Base-by-base conservation (phyloP, 768 basidiomycete genomes). In the Amanita rimosa region DNA sequence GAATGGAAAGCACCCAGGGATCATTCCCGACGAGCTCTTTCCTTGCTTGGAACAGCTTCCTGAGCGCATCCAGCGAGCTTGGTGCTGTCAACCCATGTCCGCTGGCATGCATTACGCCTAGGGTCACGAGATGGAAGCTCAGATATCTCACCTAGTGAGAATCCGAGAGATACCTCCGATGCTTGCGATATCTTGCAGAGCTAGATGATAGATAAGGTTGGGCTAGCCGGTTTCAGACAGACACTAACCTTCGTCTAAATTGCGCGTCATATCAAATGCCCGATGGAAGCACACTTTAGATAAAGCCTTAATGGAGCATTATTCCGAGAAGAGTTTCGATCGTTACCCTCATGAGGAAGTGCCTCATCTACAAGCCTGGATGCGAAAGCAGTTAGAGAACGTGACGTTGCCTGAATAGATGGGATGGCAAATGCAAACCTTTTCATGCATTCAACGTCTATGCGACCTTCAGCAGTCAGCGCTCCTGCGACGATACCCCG, bases 81-180 rank as follows among this genome's bases (percentile, higher is more conserved):
- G 60, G 60, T 3, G 68, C 78, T 6, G 67, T 64, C 41, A 53
- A 62, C 26, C 67, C 67, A 48, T 76, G 77, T 8, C 84, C 84
- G 59, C 84, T 82, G 45, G 19, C 17, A 45, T 10, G 24, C 22
- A 46, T 36, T 48, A 45, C 33, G 21, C 7, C 4, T 19, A 2
- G 26, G 29, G 1, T 37, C 22, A 17, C 16, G 26, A 29, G 14
- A 7, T 44, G 11, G 31, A 38, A 21, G 42, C 1, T 36, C 16
- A 33, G 22, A n/a, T n/a, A 13, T 41, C 57, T 24, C 58, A 82
- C 88, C 88, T 89, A 10, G 89, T 89, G 45, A 91, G 60, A 52
- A 92, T 74, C 22, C 89, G 76, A n/a, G 81, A 79, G 42, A 91
- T 71, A 1, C 83, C 82, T 22, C 70, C 66, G 26, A 87, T 77